These are phyloP conservation scores for Suillus lakei DNA, from an alignment of 768 basidiomycete species.

Conservation along the genomic window DNA sequence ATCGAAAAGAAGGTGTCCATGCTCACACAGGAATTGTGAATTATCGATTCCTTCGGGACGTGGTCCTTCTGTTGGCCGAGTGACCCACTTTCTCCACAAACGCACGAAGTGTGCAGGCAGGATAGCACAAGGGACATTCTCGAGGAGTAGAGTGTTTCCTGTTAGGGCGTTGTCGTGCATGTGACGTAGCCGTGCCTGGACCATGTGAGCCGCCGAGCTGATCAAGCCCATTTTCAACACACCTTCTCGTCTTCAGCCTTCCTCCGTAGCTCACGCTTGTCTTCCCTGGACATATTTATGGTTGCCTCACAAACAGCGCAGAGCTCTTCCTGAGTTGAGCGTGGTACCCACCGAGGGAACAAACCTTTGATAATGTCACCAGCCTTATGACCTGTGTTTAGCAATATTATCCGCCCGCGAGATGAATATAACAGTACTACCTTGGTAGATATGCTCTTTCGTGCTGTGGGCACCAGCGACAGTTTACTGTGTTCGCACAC, in stretches of 20 bases:
- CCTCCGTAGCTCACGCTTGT: constrained; percentile 63
- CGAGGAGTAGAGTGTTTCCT: constrained; percentile 48
- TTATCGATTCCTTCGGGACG: constrained; percentile 73
- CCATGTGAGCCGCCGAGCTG: constrained; percentile 13
- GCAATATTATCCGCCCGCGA: neutral
- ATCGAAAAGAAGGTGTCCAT: constrained; percentile 66
- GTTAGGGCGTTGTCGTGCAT: constrained; percentile 61
- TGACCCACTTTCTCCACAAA: constrained; percentile 73
- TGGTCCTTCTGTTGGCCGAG: constrained; percentile 53
- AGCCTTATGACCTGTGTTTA: constrained; percentile 49
- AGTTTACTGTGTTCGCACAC: constrained; percentile 73
- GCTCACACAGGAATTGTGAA: constrained; percentile 66
- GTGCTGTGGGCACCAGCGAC: constrained; percentile 55
- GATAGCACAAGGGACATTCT: constrained; percentile 58
- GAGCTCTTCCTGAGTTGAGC: constrained; percentile 50
- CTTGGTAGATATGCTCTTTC: constrained; percentile 65
- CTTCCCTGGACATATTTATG: constrained; percentile 60
- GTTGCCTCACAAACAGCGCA: constrained; percentile 70
- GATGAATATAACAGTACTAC: constrained; percentile 38
- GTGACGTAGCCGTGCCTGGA: constrained; percentile 64
- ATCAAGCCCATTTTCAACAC: constrained; percentile 7
- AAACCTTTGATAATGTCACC: constrained; percentile 54
- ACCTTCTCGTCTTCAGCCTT: constrained; percentile 85
- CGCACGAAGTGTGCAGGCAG: constrained; percentile 66
- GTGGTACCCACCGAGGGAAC: constrained; percentile 70